Conservation (phyloP, 139 green algal genomes). For the Chlorella sp. region DNA sequence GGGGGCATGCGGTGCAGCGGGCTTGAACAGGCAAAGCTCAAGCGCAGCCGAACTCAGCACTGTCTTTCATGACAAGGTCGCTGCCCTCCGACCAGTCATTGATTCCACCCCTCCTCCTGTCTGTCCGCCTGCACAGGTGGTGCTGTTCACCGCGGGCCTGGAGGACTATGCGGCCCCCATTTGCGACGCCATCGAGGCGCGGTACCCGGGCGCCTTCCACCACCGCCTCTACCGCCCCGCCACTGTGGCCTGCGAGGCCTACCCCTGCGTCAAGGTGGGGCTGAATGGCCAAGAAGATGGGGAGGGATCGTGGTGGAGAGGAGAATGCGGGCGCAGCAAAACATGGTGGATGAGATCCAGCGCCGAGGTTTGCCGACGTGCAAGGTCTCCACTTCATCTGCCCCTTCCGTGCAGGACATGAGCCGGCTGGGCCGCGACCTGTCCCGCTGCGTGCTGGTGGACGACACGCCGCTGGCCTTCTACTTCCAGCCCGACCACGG, state of each 20-base stretch:
- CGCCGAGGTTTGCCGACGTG: too few relatives aligned
- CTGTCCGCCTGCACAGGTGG: conserved; percentile 50
- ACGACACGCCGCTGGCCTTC: conserved; percentile 93
- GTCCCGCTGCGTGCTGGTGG: conserved; percentile 81
- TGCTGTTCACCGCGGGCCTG: conserved; percentile 91
- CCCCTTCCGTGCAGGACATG: conserved; percentile 63
- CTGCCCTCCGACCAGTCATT: too few relatives aligned
- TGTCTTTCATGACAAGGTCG: too few relatives aligned
- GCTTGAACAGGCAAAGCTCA: not conserved
- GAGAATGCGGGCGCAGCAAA: too few relatives aligned
- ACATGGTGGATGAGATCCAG: too few relatives aligned
- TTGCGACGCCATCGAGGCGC: conserved; percentile 67
- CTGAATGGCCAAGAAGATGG: not conserved
- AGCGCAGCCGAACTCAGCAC: not conserved
- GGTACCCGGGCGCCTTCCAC: conserved; percentile 43
- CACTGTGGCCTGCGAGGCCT: conserved; percentile 53
- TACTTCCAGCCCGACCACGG: conserved; percentile 86
- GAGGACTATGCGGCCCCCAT: conserved; percentile 90
- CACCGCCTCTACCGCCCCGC: conserved; percentile 61
- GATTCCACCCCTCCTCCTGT: not conserved
- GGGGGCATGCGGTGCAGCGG: not conserved
- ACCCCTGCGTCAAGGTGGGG: conserved; percentile 86
- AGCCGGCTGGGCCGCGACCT: conserved; percentile 69
- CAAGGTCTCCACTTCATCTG: not conserved
- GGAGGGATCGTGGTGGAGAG: too few relatives aligned